Evolutionary conservation across 2,329 filamentous ascomycete genomes (phyloP), one percentile per base, ranked within the genome.

Genomic region (Diaporthe velutina): DNA sequence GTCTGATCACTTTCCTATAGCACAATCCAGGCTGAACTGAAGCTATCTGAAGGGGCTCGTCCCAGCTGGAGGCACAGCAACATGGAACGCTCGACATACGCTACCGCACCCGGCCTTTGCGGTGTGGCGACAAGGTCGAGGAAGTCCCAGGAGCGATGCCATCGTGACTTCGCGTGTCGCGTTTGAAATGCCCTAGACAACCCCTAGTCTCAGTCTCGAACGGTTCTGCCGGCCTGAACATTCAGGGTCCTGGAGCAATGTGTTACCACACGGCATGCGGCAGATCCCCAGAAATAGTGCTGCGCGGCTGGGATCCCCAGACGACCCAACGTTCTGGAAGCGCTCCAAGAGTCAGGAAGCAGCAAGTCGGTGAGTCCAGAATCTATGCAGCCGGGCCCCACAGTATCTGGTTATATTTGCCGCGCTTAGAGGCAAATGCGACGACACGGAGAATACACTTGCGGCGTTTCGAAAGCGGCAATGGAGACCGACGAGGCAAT

Each of bases 361-460:
- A 68, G 64, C 64, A 40, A 66, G 64, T 68, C 64, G 48, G 64
- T 68, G 45, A 68, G 64, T 68, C 64, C 64, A 68, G 64, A 54
- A 52, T 48, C 17, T 22, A 54, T 68, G 45, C 48, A n/a, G 33
- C n/a, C 33, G 52, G 15, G 64, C 64, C 64, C 64, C 64, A 68
- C 64, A 40, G 45, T 6, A 68, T 52, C 64, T 54, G 64, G 22
- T 52, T 30, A 25, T 30, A 25, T 68, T 68, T 68, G 33, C 64
- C 64, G 64, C 64, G 64, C 48, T 68, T 50, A 40, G 64, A 40
- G 48, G 64, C 48, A 54, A 22, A 68, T 38, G 48, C 64, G 48
- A 54, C 48, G 30, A 28, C 35, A 38, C 64, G 33, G 33, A 68
- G 45, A 68, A 40, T 68, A 54, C 64, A 30, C n/a, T 13, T 52